Evolutionary conservation across 2,329 filamentous ascomycete genomes (phyloP).

Genomic region (Didymella glomerata): DNA sequence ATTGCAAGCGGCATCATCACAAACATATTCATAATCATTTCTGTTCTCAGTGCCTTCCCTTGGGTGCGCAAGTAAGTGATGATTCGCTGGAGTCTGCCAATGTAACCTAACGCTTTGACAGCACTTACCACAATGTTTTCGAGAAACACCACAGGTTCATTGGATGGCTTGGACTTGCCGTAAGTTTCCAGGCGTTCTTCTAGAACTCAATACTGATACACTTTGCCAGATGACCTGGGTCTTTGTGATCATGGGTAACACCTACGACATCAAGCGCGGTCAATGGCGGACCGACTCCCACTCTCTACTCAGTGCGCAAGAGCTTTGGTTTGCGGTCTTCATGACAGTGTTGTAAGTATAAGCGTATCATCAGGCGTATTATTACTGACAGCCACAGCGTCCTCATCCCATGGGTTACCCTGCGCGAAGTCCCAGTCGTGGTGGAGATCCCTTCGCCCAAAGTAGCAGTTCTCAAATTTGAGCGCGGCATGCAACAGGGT

Average conservation of each 20-base stretch:
- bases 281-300: constrained; percentile 41
- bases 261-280: constrained; percentile 47
- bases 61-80: constrained; percentile 47
- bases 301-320: constrained; percentile 43
- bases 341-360: constrained; percentile 49
- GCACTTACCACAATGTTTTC: constrained; percentile 49
- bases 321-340: constrained; percentile 49
- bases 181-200: constrained; percentile 22
- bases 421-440: constrained; percentile 46
- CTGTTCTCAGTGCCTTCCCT: constrained; percentile 46
- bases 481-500: constrained; percentile 50
- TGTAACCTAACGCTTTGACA: constrained; percentile 26
- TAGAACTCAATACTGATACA: constrained; percentile 11
- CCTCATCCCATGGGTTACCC: constrained; percentile 47
- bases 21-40: constrained; percentile 48
- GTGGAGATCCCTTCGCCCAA: constrained; percentile 49
- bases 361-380: background rate
- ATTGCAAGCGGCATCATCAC: constrained; percentile 47
- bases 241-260: constrained; percentile 46
- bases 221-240: constrained; percentile 45
- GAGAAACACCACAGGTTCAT: constrained; percentile 49
- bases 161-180: constrained; percentile 48
- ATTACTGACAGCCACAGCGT: constrained; percentile 33
- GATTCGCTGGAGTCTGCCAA: too few species aligned
- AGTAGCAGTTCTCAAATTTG: constrained; percentile 46